These are phyloP conservation scores for Kuraishia hungarica DNA, from an alignment of 805 yeast species.

Conservation along the genomic window DNA sequence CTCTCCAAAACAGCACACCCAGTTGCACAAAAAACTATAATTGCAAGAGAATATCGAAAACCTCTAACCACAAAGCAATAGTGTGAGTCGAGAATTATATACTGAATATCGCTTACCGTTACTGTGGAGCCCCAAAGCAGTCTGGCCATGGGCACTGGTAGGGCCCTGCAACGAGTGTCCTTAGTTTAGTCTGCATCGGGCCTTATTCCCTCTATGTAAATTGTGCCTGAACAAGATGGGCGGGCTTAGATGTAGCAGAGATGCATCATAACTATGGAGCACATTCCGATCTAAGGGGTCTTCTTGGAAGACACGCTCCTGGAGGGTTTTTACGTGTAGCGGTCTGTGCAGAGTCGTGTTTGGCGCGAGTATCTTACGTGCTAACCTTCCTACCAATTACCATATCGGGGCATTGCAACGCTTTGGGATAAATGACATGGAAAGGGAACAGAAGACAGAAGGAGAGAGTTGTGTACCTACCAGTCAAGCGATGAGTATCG, in stretches of 20 bases:
- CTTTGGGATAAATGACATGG: background rate
- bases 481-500: too few species aligned
- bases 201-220: background rate
- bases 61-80: too few species aligned
- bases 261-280: background rate
- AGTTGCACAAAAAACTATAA: too few species aligned
- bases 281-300: background rate
- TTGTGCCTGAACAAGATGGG: background rate
- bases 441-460: too few species aligned
- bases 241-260: background rate
- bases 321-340: background rate
- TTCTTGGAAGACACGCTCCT: background rate
- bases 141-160: background rate
- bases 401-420: background rate
- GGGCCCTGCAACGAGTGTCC: background rate
- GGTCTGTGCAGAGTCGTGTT: background rate
- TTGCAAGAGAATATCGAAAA: too few species aligned
- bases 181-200: background rate
- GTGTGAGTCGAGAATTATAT: too few species aligned
- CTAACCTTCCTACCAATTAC: background rate
- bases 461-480: too few species aligned
- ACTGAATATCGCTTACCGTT: background rate
- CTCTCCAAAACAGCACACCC: too few species aligned
- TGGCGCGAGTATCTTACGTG: background rate
- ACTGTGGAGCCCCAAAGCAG: background rate